Evolutionary conservation across 495 filamentous ascomycete genomes (phyloP), one percentile per base, ranked within the genome.

Genomic region (Penicillium pancosmium): DNA sequence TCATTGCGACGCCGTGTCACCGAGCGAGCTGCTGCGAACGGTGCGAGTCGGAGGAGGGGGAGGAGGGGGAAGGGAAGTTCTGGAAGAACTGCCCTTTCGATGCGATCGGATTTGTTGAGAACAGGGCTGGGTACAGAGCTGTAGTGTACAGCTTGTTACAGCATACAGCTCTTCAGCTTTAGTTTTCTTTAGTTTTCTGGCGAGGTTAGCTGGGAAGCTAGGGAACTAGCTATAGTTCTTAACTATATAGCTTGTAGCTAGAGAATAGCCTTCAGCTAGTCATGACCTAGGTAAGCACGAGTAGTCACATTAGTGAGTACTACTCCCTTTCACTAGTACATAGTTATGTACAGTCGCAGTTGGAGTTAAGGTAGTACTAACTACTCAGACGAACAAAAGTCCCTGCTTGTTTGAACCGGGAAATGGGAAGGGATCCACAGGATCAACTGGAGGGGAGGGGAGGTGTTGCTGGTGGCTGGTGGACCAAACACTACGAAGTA

Each of bases 1-100:
- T 36, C 41, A 57, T 62, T 59, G 60, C 60, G 52, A 63, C 55
- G 49, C 56, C 50, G 61, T 57, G 54, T 38, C 40, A 64, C 59
- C 13, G 23, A 27, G 43, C 8, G 27, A 47, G 25, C 6, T 12
- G 19, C 50, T 57, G 49, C 62, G 57, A 64, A 64, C 62, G 57
- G 52, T 51, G 53, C 50, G 43, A 54, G 56, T 62, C 38, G 56
- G 52, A 66, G 56, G 52, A 23, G 23, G 23, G 23, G 23, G 23
- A 23, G 23, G 55, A n/a, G 5, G 15, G 15, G 15, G 36, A 40
- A 15, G 35, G 27, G 38, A 55, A 10, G 21, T 63, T 63, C 60
- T 59, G 52, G 61, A 63, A 63, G 51, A 50, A 55, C 25, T 31
- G 21, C 27, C 21, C 12, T 33, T 16, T 44, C 15, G 36, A 40